Evolutionary conservation across 2,329 filamentous ascomycete genomes (phyloP).

Genomic region (Stagonosporopsis rhizophila): DNA sequence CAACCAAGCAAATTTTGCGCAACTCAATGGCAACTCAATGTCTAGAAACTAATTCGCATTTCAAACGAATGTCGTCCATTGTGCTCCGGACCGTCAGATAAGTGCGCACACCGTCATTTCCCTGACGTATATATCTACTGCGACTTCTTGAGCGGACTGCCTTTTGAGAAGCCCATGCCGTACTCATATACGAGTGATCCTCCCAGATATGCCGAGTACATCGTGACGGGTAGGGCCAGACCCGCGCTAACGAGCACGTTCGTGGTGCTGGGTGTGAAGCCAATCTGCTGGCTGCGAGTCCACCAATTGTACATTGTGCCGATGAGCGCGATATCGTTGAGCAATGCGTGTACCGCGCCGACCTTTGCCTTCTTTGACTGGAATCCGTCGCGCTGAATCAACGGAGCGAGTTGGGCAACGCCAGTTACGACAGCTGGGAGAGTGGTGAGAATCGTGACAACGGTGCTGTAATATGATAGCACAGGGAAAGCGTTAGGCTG

Average conservation of each 20-base stretch:
- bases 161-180: slow-evolving; percentile 52
- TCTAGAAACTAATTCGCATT: not conserved
- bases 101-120: not conserved
- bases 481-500: slow-evolving; percentile 45
- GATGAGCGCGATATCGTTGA: slow-evolving; percentile 53
- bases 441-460: slow-evolving; percentile 47
- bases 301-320: slow-evolving; percentile 55
- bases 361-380: slow-evolving; percentile 52
- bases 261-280: slow-evolving; percentile 46
- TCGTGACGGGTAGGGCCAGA: slow-evolving; percentile 43
- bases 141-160: slow-evolving; percentile 24
- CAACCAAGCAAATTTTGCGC: slow-evolving; percentile 1
- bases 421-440: slow-evolving; percentile 44
- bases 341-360: slow-evolving; percentile 51
- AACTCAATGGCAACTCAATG: not conserved
- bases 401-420: slow-evolving; percentile 48
- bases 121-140: not conserved
- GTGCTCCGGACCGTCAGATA: not conserved
- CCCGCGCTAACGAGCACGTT: slow-evolving; percentile 50
- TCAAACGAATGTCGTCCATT: not conserved
- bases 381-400: slow-evolving; percentile 54
- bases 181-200: slow-evolving; percentile 55
- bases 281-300: slow-evolving; percentile 40
- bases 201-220: slow-evolving; percentile 54
- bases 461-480: slow-evolving; percentile 55